Evolutionary conservation across 2,329 filamentous ascomycete genomes (phyloP).

Genomic region (Arthrobotrys megalospora): DNA sequence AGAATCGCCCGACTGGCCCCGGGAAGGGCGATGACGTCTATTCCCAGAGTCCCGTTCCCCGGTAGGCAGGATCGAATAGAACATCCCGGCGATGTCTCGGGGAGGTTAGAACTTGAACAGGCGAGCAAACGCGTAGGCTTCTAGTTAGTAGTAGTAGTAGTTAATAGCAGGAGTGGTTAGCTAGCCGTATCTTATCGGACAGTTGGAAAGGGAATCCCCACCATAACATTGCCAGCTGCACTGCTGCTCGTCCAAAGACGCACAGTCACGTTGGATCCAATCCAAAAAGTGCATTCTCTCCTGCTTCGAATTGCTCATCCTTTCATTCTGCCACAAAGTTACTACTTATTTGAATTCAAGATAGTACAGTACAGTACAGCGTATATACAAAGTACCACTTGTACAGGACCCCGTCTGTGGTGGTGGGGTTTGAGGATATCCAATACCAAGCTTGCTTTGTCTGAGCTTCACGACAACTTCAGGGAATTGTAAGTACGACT

Average conservation of each 20-base stretch:
- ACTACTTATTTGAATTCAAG: no score
- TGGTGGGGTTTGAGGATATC: conserved; percentile 14
- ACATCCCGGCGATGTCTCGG: neutral
- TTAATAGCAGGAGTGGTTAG: no score
- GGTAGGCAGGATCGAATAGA: no score
- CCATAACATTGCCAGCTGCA: neutral
- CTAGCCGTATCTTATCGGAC: conserved; percentile 44
- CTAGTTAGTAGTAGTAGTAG: neutral
- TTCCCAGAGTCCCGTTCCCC: neutral
- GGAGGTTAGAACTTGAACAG: no score
- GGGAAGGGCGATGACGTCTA: conserved; percentile 36
- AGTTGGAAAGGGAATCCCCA: neutral
- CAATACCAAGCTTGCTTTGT: neutral
- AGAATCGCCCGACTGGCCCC: neutral
- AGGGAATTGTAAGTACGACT: neutral
- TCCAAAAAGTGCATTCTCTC: no score
- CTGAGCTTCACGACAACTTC: neutral
- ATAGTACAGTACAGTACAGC: no score
- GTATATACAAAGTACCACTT: no score
- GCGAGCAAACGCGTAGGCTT: no score
- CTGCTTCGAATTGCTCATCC: conserved; percentile 4
- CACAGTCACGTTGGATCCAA: conserved; percentile 13
- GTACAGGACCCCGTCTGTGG: neutral
- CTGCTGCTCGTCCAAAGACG: conserved; percentile 36
- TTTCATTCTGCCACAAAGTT: neutral